Percentiles rank a stretch among this genome's conserved stretches.
Conservation (phyloP, 148 eudicot genomes). For the Silene latifolia region DNA sequence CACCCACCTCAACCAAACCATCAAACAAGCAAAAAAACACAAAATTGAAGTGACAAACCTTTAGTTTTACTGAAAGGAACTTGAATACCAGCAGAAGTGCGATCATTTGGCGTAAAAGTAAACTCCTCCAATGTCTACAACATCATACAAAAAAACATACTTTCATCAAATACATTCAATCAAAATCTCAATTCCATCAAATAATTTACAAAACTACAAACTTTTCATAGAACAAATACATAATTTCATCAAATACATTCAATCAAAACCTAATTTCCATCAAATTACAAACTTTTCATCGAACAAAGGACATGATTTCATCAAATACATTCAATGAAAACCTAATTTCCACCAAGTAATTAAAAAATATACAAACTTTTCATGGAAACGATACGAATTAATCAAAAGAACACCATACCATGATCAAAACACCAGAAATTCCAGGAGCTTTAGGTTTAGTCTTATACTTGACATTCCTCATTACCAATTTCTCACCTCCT, state of each 20-base stretch:
- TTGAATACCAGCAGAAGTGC: constrained; percentile 40
- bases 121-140: constrained; percentile 58
- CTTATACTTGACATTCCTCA: constrained; percentile 21
- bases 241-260: neutral
- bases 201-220: too few species aligned
- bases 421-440: constrained; percentile 11
- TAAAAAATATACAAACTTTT: neutral
- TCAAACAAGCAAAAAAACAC: neutral
- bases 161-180: too few species aligned
- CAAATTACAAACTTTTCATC: neutral
- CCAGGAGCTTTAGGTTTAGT: constrained; percentile 11
- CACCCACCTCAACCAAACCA: neutral
- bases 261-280: constrained; percentile 2
- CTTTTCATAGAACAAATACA: too few species aligned
- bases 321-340: constrained; percentile 1
- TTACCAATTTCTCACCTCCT: neutral
- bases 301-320: too few species aligned
- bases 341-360: neutral
- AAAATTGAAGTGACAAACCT: constrained; percentile 36
- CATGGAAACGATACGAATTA: neutral
- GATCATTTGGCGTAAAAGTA: constrained; percentile 61
- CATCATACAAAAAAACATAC: too few species aligned
- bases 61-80: constrained; percentile 53
- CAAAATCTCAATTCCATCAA: neutral
- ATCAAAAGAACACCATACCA: constrained; percentile 8